A percentile compares a stretch with the other conserved stretches of the same genome.
Evolutionary conservation across 306 rosid species (phyloP).

Genomic region (Quercus alba): DNA sequence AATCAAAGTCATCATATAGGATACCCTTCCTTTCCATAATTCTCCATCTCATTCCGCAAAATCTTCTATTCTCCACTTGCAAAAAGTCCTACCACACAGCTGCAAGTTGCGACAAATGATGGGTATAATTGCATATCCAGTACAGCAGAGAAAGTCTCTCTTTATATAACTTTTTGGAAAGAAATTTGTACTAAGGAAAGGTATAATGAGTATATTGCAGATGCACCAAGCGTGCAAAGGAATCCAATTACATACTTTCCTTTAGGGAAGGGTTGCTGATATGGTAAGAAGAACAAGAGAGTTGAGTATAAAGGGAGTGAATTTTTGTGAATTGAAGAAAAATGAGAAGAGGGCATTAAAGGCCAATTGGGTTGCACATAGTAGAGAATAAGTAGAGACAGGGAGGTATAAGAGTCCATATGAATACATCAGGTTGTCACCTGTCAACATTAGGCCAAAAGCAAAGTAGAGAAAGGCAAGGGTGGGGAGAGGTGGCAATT

Average conservation of each 20-base stretch:
- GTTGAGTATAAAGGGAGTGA: conserved; percentile 50
- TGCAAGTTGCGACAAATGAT: conserved; percentile 37
- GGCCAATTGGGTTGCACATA: conserved; percentile 62
- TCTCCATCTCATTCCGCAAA: conserved; percentile 43
- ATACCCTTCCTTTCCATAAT: conserved; percentile 7
- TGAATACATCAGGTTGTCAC: conserved; percentile 15
- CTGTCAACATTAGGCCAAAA: too few species aligned
- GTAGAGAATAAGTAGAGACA: conserved; percentile 54
- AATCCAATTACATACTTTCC: conserved; percentile 38
- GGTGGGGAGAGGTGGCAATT: not conserved
- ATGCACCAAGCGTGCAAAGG: conserved; percentile 48
- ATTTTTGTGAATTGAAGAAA: conserved; percentile 52
- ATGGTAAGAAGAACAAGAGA: conserved; percentile 51
- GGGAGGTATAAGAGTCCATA: conserved; percentile 59
- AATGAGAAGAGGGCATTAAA: conserved; percentile 57
- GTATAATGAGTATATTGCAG: conserved; percentile 44
- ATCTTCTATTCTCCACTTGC: conserved; percentile 59
- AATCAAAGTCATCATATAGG: too few species aligned
- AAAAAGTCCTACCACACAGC: conserved; percentile 46
- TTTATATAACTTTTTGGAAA: conserved; percentile 50
- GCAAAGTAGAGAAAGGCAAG: too few species aligned
- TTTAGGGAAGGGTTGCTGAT: conserved; percentile 42
- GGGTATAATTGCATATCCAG: conserved; percentile 51
- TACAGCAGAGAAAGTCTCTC: conserved; percentile 38
- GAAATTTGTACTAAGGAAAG: conserved; percentile 50